These are phyloP conservation scores for Coemansia sp. DNA, from an alignment of 192 early-diverging fungal species.

Conservation along the genomic window DNA sequence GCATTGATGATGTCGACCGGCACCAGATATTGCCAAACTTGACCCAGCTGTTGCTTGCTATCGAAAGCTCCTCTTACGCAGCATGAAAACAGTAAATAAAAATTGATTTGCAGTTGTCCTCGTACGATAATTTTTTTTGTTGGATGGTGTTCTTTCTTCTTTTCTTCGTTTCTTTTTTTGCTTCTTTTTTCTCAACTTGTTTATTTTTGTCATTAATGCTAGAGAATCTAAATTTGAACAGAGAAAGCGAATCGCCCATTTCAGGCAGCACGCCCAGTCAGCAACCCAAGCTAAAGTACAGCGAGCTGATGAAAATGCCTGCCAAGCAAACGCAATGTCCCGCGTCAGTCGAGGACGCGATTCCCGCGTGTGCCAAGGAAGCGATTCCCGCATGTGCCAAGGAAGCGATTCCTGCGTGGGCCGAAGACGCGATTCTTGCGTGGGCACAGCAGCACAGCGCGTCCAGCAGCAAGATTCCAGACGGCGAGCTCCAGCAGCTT, in stretches of 20 bases:
- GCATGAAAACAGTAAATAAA: too few species aligned
- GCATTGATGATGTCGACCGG: conserved; percentile 11
- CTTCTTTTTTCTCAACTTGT: too few species aligned
- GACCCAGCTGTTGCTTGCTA: conserved; percentile 7
- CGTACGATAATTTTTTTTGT: too few species aligned
- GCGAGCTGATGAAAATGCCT: neutral
- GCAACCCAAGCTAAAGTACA: neutral
- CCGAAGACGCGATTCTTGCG: neutral
- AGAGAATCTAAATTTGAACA: neutral
- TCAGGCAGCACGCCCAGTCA: neutral
- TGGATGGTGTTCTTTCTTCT: too few species aligned
- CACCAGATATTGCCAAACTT: conserved; percentile 8
- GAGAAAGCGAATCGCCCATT: neutral
- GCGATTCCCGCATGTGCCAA: neutral
- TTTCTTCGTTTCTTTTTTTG: too few species aligned
- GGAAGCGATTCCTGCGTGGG: neutral
- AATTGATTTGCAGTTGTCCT: too few species aligned
- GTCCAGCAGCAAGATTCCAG: neutral
- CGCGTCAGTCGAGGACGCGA: too few species aligned
- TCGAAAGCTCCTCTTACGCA: neutral
- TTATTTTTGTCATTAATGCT: neutral
- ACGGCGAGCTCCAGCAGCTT: conserved; percentile 3
- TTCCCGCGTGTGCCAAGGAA: too few species aligned
- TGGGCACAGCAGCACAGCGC: conserved; percentile 11
- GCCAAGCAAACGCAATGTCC: too few species aligned